Evolutionary conservation across 805 yeast genomes (phyloP), one percentile per base, ranked within the genome.

Genomic region (Monosporozyma unispora): DNA sequence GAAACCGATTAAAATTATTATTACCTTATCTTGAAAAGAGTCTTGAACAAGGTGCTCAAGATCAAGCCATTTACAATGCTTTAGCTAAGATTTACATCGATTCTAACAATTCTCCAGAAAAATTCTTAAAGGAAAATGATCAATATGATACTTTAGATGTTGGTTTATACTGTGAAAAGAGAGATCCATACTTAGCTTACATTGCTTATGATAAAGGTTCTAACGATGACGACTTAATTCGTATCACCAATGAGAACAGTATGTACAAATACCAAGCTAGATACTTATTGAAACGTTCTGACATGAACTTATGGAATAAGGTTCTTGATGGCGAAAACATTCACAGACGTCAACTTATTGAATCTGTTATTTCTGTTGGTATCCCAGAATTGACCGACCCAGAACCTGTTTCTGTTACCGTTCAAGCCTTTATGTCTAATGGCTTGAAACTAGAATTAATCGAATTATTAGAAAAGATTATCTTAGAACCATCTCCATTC

Each of bases 181-280:
- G 99, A 71, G 99, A 93, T 64, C 99, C 99, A 54, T 93, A 88
- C 72, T 76, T 93, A 66, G 99, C 99, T 27, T 93, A 88, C 70
- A 93, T 93, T 71, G 95, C 96, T 47, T 93, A 93, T 70, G 95
- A 95, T 53, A 91, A 90, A 72, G 99, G 99, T 64, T 74, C 77
- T 48, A 90, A 91, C 61, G 96, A 93, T 67, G 83, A 76, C 50
- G 99, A 93, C 68, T 78, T 93, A 62, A 80, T 93, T 61, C 76
- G 79, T 63, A 89, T 93, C 69, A 93, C 99, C 57, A 93, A 93
- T 68, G 98, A 93, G 63, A 93, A 93, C 69, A 80, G 93, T 59
- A 93, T 93, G 99, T 93, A 86, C 78, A 93, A 93, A 70, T 91
- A 93, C 71, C 99, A 93, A 75, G 98, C 98, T n/a, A 83, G 98